phyloP scores from a whole-genome alignment of 2,329 filamentous ascomycete species.

The Apiospora saccharicola region DNA sequence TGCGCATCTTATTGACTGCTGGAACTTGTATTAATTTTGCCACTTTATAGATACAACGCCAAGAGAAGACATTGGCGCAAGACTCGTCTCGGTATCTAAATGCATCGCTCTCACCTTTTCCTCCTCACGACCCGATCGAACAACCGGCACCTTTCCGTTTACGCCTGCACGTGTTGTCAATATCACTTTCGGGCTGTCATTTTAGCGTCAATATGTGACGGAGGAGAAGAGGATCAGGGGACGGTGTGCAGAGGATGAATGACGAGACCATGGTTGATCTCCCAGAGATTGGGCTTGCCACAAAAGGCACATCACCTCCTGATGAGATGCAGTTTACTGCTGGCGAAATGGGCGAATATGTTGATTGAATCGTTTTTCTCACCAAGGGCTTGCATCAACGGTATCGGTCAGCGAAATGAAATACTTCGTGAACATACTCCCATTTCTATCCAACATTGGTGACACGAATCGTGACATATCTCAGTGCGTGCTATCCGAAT shows the following conservation, averaged over 20 bases:
- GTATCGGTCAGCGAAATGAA: slow-evolving; percentile 56
- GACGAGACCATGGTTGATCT: slow-evolving; percentile 15
- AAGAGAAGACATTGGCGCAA: slow-evolving; percentile 99
- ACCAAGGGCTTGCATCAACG: slow-evolving; percentile 44
- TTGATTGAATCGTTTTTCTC: slow-evolving; percentile 40
- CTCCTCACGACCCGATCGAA: slow-evolving; percentile 20
- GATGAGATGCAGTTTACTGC: slow-evolving; percentile 27
- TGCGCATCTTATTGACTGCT: background rate
- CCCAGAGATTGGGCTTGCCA: background rate
- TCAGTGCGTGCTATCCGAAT: no score
- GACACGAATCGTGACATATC: background rate
- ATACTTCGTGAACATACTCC: slow-evolving; percentile 37
- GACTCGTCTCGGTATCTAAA: slow-evolving; percentile 98
- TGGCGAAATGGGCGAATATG: slow-evolving; percentile 30
- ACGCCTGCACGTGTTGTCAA: background rate
- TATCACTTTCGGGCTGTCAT: background rate
- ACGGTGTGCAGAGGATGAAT: slow-evolving; percentile 14
- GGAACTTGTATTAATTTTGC: slow-evolving; percentile 31
- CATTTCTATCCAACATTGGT: background rate
- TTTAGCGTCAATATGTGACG: background rate
- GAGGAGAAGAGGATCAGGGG: background rate
- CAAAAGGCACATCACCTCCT: slow-evolving; percentile 15
- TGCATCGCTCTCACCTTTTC: slow-evolving; percentile 53
- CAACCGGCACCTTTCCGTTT: slow-evolving; percentile 1
- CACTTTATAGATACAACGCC: slow-evolving; percentile 87